These are phyloP conservation scores for Penicillium subrubescens DNA, from an alignment of 495 filamentous ascomycete genomes.

Conservation along the genomic window DNA sequence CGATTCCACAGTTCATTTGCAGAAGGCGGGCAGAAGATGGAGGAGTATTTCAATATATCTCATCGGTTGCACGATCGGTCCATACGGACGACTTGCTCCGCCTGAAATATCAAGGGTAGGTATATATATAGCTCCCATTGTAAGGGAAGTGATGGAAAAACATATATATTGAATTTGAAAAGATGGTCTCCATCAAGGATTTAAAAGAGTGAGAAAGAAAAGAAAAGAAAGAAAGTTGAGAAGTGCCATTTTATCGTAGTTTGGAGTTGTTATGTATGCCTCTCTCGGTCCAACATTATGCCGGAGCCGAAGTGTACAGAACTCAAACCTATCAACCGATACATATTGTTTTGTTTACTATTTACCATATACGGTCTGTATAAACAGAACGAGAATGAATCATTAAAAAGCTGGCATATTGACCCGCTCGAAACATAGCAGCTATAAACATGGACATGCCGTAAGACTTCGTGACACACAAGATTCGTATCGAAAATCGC, in stretches of 20 bases:
- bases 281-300: not conserved
- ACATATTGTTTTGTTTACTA: too few relatives aligned
- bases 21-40: too few relatives aligned
- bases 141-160: not conserved
- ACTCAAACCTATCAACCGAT: too few relatives aligned
- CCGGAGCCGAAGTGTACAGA: not conserved
- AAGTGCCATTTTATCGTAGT: not conserved
- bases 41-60: too few relatives aligned
- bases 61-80: too few relatives aligned
- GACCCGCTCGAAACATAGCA: not conserved
- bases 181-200: not conserved
- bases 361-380: not conserved
- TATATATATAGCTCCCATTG: not conserved
- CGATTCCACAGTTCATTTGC: too few relatives aligned
- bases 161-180: not conserved
- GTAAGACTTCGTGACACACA: not conserved
- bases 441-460: not conserved
- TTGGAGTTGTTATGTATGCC: not conserved
- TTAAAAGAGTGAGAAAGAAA: not conserved
- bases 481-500: not conserved
- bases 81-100: too few relatives aligned
- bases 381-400: not conserved
- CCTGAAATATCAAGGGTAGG: not conserved
- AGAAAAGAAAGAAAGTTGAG: not conserved
- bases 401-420: not conserved